phyloP scores from a whole-genome alignment of 129 eudicot genomes.

The Helichrysum umbraculigerum region DNA sequence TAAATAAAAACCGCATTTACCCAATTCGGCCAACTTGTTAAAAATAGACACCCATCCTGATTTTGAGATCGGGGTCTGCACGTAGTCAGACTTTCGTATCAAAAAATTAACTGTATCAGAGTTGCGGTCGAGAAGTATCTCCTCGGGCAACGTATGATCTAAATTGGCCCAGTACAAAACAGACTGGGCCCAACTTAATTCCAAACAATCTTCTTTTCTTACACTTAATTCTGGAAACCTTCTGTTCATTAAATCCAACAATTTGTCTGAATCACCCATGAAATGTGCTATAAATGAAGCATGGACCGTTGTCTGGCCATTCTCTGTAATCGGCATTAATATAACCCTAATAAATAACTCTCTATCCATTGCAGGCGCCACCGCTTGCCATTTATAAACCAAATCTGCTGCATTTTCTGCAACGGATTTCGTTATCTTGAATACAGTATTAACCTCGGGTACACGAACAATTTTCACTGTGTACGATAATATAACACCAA shows the following conservation, averaged over 20 bases:
- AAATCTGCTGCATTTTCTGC: not conserved
- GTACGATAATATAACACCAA: constrained; percentile 22
- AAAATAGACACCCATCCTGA: constrained; percentile 19
- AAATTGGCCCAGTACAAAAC: constrained; percentile 12
- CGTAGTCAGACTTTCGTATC: constrained; percentile 22
- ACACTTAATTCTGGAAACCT: constrained; percentile 4
- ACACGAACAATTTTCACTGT: constrained; percentile 7
- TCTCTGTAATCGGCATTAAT: not conserved
- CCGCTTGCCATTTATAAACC: not conserved
- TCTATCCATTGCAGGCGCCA: not conserved
- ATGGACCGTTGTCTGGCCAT: not conserved
- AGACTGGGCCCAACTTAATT: constrained; percentile 21
- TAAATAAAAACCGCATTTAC: constrained; percentile 13
- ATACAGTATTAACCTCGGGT: not conserved
- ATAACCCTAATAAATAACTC: constrained; percentile 12
- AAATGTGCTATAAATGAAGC: constrained; percentile 27
- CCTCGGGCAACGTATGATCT: constrained; percentile 1
- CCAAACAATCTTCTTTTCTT: constrained; percentile 16
- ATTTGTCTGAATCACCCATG: constrained; percentile 3
- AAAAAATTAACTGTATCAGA: not conserved
- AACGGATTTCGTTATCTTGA: not conserved
- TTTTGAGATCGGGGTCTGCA: constrained; percentile 9
- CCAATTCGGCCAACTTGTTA: constrained; percentile 21
- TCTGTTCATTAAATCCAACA: constrained; percentile 8
- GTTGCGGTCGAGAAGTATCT: constrained; percentile 8